phyloP scores from a whole-genome alignment of 495 filamentous ascomycete species.

The Trypethelium eluteriae region DNA sequence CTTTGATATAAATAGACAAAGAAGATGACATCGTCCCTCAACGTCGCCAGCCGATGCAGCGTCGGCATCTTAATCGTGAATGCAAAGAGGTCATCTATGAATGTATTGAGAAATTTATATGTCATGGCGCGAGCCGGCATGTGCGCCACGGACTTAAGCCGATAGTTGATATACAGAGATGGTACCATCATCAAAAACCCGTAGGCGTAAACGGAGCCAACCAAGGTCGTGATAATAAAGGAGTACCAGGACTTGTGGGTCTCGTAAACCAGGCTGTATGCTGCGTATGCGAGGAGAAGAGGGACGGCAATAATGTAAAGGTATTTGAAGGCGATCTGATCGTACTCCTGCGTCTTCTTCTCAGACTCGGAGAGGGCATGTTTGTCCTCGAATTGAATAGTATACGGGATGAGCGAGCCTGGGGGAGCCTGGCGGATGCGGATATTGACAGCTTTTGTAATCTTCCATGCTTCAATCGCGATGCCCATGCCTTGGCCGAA shows the following conservation, averaged over 20 bases:
- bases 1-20: conserved; percentile 97
- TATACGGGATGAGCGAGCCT: conserved; percentile 69
- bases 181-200: conserved; percentile 99
- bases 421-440: conserved; percentile 62
- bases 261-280: conserved; percentile 85
- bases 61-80: conserved; percentile 99
- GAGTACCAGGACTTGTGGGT: conserved; percentile 97
- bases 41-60: conserved; percentile 85
- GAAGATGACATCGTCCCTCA: conserved; percentile 95
- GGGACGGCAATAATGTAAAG: conserved; percentile 88
- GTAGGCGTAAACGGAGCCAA: conserved; percentile 94
- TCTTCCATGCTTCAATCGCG: conserved; percentile 92
- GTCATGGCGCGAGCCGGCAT: conserved; percentile 95
- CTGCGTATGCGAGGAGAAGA: conserved; percentile 78
- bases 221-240: conserved; percentile 82
- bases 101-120: conserved; percentile 90
- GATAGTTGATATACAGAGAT: conserved; percentile 95
- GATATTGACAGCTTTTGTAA: conserved; percentile 94
- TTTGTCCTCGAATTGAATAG: conserved; percentile 88
- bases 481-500: conserved; percentile 90
- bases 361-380: conserved; percentile 92
- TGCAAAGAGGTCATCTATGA: conserved; percentile 84
- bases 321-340: conserved; percentile 94
- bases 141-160: conserved; percentile 90
- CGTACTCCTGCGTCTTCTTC: conserved; percentile 96